Conservation (phyloP, 176 grass and related monocot species). For the Eleusine coracana region DNA sequence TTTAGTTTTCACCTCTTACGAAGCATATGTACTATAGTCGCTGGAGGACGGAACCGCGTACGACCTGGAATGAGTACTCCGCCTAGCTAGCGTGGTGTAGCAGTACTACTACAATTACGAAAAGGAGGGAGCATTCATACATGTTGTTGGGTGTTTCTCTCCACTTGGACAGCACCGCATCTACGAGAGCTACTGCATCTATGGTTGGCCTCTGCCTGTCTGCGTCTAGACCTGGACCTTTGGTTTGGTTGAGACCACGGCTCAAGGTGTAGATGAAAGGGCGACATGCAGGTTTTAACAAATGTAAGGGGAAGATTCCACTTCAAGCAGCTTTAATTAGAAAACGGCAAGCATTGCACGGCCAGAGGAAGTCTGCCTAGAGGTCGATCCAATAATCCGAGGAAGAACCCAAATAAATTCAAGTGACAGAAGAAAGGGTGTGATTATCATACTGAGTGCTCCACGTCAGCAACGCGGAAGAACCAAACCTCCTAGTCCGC, state of each 20-base stretch:
- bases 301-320: slow-evolving; percentile 27
- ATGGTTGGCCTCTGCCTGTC: background rate
- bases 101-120: background rate
- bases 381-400: background rate
- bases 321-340: background rate
- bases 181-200: background rate
- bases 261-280: slow-evolving; percentile 9
- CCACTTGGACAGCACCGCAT: background rate
- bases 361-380: background rate
- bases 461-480: slow-evolving; percentile 4
- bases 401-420: no score
- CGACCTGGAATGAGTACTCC: background rate
- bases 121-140: background rate
- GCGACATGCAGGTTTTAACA: background rate
- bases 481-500: background rate
- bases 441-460: background rate
- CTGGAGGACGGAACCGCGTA: background rate
- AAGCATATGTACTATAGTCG: background rate
- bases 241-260: background rate
- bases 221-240: background rate
- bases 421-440: no score
- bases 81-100: no score
- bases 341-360: slow-evolving; percentile 18
- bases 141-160: background rate
- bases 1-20: background rate